Base-by-base conservation (phyloP, 2,329 filamentous ascomycete genomes). In the Venturia carpophila region DNA sequence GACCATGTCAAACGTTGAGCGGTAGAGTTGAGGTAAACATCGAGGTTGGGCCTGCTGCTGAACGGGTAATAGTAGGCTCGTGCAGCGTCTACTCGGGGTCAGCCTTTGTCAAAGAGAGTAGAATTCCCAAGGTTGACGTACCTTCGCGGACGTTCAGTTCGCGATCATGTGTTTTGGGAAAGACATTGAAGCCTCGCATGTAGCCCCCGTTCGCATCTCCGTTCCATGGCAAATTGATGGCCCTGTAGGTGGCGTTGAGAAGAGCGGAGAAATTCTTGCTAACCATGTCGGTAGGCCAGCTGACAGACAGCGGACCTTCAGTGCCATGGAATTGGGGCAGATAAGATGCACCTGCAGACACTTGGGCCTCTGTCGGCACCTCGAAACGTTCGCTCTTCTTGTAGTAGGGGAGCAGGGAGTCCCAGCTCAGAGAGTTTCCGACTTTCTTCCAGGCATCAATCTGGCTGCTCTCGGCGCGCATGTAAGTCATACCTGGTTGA, bases 321-420 rank as follows among this genome's bases (percentile, higher is more conserved):
- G 21, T 27, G 10, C 47, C 47, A 6, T 52, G 47, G 47, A 52
- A 52, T 5, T 52, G 21, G 11, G 47, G 47, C 24, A 52, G 13
- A 21, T 30, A 52, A 21, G 47, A 52, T 27, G 47, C 47, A 3
- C 47, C 47, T 17, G 9, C 24, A 27, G 47, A 15, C 21, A 52
- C 24, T 21, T 52, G 47, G 9, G 21, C 47, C 13, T 27, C 21
- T 27, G 47, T 52, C 21, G 47, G 47, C 21, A 13, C 10, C 47
- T 52, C 10, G 10, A 52, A 52, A 52, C 13, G 21, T 15, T 52
- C 47, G 21, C 47, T 52, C 15, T 52, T 52, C 21, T 52, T 52
- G 21, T 52, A 52, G 66, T 71, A 75, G 0, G 69, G 71, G 1
- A 71, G 65, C 2, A 75, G 9, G 9, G 68, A 69, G 13, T 73